Evolutionary conservation across 345 rosid genomes (phyloP), one percentile per base, ranked within the genome.

Genomic region (Hypericum androsaemum): DNA sequence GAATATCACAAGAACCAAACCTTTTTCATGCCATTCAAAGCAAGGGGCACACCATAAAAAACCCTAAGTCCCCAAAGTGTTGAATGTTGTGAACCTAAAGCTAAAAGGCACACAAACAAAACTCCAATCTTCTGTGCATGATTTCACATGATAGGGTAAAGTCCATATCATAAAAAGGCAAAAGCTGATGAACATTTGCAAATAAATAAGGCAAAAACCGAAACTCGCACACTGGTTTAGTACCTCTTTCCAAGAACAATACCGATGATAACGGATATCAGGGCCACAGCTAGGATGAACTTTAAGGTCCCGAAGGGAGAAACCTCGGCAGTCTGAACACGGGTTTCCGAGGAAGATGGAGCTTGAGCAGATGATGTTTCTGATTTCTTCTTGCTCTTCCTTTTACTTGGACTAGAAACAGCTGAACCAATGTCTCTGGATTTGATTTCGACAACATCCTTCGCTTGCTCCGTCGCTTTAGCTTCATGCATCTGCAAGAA

Each of bases 201-300:
- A 22, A 22, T 22, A 22, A 22, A 22, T 22, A 22, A 22, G 32
- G 32, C 32, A 22, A 4, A n/a, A 22, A 22, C 32, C 32, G 32
- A 22, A 1, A 22, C 32, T 22, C 32, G 32, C 32, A 22, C 32
- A 22, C 32, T 22, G 32, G 32, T 22, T 22, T 81, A 92, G 52
- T 85, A 92, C 47, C 73, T 70, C 65, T 85, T 92, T 55, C 98
- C 97, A 50, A 92, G 75, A 66, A 83, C 62, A 5, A 83, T 49
- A 37, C 98, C 97, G 5, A 88, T 50, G 71, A 92, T 65, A 56
- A 83, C 60, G 10, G 98, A 92, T 36, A 83, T 61, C 47, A 88
- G 65, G 35, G 94, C 98, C 22, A 88, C 81, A 57, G 78, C 83
- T 8, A 78, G 12, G 38, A 83, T 56, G 64, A 85, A 59, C 75